Percentiles rank a stretch among this genome's conserved stretches.
phyloP scores from a whole-genome alignment of 2,329 filamentous ascomycete species.

The Pestalotiopsis sp. region DNA sequence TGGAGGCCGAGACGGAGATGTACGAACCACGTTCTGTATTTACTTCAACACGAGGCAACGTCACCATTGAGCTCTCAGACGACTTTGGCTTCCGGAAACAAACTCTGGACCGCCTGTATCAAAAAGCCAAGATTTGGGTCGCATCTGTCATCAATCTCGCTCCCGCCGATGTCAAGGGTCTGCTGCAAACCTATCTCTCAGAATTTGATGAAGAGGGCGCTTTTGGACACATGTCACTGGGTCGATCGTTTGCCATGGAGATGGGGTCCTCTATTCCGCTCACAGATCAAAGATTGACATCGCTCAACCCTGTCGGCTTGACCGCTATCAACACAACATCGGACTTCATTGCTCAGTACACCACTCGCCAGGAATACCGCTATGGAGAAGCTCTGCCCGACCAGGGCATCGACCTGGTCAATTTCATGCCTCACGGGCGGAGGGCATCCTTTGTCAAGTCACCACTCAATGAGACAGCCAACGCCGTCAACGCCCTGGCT shows the following conservation, averaged over 20 bases:
- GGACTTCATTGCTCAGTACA: constrained; percentile 96
- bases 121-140: constrained; percentile 80
- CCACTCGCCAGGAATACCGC: constrained; percentile 92
- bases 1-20: constrained; percentile 92
- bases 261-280: constrained; percentile 85
- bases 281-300: constrained; percentile 83
- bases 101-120: constrained; percentile 79
- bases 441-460: constrained; percentile 55
- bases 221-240: constrained; percentile 90
- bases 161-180: constrained; percentile 89
- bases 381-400: constrained; percentile 78
- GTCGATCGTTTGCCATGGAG: constrained; percentile 90
- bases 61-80: constrained; percentile 90
- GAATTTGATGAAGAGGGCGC: constrained; percentile 90
- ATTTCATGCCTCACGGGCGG: constrained; percentile 58
- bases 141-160: constrained; percentile 79
- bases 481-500: constrained; percentile 67
- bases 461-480: constrained; percentile 56
- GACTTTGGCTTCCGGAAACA: constrained; percentile 81
- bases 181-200: constrained; percentile 94
- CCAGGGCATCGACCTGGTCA: constrained; percentile 67
- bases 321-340: constrained; percentile 87
- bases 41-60: constrained; percentile 73
- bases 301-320: constrained; percentile 75
- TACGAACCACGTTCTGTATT: constrained; percentile 87